phyloP scores from a whole-genome alignment of 1,139 yeast species.

The Debaryomycetaceae sp. region DNA sequence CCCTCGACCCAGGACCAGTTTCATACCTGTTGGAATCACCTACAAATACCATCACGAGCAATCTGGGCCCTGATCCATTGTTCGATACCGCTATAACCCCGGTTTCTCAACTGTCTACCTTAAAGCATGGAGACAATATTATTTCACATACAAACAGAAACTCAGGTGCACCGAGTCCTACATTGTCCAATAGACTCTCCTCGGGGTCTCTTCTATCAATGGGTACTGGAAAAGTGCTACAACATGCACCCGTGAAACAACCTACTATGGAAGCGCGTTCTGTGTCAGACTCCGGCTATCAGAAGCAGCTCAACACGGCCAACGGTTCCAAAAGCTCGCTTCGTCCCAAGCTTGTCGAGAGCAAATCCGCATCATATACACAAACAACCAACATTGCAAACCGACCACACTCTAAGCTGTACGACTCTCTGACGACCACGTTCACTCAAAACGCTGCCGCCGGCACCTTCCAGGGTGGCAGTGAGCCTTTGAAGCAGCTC shows the following conservation, averaged over 20 bases:
- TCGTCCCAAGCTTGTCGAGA: conserved; percentile 32
- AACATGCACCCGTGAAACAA: conserved; percentile 24
- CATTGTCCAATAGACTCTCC: conserved; percentile 36
- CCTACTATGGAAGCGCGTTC: conserved; percentile 6
- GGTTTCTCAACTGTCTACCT: conserved; percentile 1
- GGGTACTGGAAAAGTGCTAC: conserved; percentile 43
- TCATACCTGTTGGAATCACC: conserved; percentile 32
- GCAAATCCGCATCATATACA: conserved; percentile 22
- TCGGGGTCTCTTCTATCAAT: conserved; percentile 37
- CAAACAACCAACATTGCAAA: conserved; percentile 7
- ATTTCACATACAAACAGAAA: conserved; percentile 5
- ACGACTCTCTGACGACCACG: conserved; percentile 13
- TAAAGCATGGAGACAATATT: conserved; percentile 14
- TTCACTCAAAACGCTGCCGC: conserved; percentile 7
- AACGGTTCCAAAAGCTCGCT: conserved; percentile 7
- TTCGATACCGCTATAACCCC: conserved; percentile 1
- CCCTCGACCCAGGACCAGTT: conserved; percentile 37
- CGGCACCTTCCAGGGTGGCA: conserved; percentile 9
- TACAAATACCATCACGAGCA: conserved; percentile 13
- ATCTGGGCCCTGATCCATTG: not conserved
- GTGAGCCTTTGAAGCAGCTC: conserved; percentile 79
- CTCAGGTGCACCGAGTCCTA: conserved; percentile 34
- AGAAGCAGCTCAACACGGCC: conserved; percentile 8
- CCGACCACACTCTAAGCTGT: conserved; percentile 12
- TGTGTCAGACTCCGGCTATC: conserved; percentile 11